Percentiles rank a stretch among this genome's conserved stretches.
These are phyloP conservation scores for Leccinellum rugosiceps DNA, from an alignment of 768 basidiomycete genomes.

Conservation along the genomic window DNA sequence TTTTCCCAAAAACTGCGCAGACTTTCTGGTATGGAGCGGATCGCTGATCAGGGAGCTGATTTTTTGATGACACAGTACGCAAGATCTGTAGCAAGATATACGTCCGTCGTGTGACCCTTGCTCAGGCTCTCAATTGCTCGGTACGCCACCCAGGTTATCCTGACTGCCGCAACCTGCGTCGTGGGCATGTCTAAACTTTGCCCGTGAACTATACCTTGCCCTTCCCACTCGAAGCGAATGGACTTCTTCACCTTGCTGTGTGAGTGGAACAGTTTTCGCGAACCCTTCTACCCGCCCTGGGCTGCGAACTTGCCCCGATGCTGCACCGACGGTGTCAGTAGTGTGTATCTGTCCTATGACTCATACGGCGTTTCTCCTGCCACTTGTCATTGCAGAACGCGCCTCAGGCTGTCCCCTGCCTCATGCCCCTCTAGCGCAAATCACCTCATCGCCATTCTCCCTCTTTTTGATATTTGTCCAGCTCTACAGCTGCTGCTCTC, in stretches of 20 bases:
- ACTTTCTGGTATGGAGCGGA: neutral
- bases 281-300: constrained; percentile 5
- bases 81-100: constrained; percentile 15
- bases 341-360: constrained; percentile 4
- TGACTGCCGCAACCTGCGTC: neutral
- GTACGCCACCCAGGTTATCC: constrained; percentile 4
- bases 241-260: constrained; percentile 1
- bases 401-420: constrained; percentile 11
- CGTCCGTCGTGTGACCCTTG: neutral
- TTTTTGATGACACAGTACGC: constrained; percentile 1
- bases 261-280: neutral
- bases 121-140: neutral
- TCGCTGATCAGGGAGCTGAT: constrained; percentile 15
- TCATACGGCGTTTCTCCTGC: constrained; percentile 13
- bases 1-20: constrained; percentile 8
- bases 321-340: constrained; percentile 9
- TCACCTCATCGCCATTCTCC: constrained; percentile 17
- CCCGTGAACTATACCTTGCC: neutral
- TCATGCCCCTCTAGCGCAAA: constrained; percentile 16
- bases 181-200: neutral
- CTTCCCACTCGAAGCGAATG: constrained; percentile 5
- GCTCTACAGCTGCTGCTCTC: constrained; percentile 1
- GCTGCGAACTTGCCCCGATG: constrained; percentile 12
- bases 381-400: neutral
- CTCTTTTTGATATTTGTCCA: constrained; percentile 14